A percentile compares a stretch with the other conserved stretches of the same genome.
These are phyloP conservation scores for Zygoascus sp. DNA, from an alignment of 1,139 yeast species.

Conservation along the genomic window DNA sequence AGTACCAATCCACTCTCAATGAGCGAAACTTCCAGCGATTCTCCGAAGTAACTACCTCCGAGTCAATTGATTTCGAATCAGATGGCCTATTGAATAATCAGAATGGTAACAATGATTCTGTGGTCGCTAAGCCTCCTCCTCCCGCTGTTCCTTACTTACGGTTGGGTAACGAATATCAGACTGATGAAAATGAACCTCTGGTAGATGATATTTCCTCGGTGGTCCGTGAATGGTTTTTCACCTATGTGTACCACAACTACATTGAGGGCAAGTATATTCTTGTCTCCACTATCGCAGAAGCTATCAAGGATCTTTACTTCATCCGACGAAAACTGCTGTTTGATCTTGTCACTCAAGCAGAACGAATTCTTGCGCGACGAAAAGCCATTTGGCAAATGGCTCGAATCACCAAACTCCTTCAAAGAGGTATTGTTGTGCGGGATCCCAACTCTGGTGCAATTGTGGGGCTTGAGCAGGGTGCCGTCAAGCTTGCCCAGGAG, in stretches of 20 bases:
- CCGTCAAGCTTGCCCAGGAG: constrained; percentile 61
- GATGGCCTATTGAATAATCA: neutral
- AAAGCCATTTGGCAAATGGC: constrained; percentile 57
- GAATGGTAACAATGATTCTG: neutral
- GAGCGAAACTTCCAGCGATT: constrained; percentile 1
- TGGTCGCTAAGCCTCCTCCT: constrained; percentile 20
- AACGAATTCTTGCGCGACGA: constrained; percentile 52
- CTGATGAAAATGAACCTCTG: constrained; percentile 29
- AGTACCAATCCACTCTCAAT: neutral
- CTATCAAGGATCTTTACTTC: constrained; percentile 52
- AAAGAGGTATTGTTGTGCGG: constrained; percentile 68
- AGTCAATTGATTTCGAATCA: constrained; percentile 12
- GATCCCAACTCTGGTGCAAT: constrained; percentile 66
- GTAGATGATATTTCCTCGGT: constrained; percentile 35
- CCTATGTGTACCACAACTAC: constrained; percentile 31
- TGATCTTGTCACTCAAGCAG: constrained; percentile 56
- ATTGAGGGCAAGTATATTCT: constrained; percentile 36
- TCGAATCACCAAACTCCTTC: constrained; percentile 63
- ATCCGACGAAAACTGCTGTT: constrained; percentile 56
- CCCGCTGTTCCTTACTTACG: constrained; percentile 33
- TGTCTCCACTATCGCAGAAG: constrained; percentile 31
- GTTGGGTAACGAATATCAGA: constrained; percentile 28
- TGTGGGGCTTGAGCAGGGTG: constrained; percentile 42
- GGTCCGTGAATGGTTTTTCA: constrained; percentile 34
- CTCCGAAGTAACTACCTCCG: constrained; percentile 11